These are phyloP conservation scores for Solanum piurae DNA, from an alignment of 257 asterid genomes.

Conservation along the genomic window DNA sequence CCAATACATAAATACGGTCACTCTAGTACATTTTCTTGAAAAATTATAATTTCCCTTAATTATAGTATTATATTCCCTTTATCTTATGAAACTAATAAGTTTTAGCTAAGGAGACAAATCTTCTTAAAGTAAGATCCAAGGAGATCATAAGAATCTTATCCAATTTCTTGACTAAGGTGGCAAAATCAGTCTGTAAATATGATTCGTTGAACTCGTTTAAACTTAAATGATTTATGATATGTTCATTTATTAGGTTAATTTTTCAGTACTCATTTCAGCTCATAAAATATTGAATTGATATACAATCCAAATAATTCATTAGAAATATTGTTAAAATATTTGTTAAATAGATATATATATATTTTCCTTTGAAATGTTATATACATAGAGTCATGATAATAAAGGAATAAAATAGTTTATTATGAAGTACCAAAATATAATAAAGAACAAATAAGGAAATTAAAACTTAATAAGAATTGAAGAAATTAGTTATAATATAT, in stretches of 20 bases:
- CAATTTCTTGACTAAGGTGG: background rate
- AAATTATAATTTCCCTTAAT: background rate
- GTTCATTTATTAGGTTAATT: background rate
- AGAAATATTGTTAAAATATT: background rate
- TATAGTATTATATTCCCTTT: background rate
- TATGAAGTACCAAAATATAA: background rate
- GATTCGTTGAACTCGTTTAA: background rate
- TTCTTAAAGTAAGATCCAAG: background rate
- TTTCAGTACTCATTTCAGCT: background rate
- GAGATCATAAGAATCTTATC: constrained; percentile 1
- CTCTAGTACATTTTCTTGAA: background rate
- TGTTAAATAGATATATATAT: too few relatives aligned
- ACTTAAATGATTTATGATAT: background rate
- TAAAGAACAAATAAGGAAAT: background rate
- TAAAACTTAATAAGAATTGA: background rate
- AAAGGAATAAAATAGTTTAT: too few relatives aligned
- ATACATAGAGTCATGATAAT: background rate
- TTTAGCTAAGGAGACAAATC: background rate
- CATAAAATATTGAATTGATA: background rate
- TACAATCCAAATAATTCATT: background rate
- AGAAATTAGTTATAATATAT: background rate
- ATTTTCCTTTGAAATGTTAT: background rate
- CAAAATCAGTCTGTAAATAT: background rate
- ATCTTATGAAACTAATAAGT: background rate
- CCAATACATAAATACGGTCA: background rate